These are phyloP conservation scores for Chrysosporium queenslandicum DNA, from an alignment of 2,329 filamentous ascomycete genomes.

Conservation along the genomic window DNA sequence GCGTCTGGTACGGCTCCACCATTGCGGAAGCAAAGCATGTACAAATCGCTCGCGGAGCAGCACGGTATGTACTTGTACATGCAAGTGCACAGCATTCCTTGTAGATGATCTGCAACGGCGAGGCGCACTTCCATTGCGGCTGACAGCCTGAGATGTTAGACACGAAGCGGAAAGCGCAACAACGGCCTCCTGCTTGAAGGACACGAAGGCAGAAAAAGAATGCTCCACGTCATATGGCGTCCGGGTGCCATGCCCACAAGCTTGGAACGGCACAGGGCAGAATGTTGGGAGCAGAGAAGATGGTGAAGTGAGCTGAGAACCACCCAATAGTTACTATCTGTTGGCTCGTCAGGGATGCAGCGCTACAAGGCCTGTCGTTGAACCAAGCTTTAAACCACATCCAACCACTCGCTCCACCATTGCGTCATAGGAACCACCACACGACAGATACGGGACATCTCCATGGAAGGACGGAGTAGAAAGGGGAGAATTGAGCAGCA, in stretches of 20 bases:
- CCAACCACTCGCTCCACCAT: not conserved
- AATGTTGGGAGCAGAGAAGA: not conserved
- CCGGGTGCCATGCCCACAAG: not conserved
- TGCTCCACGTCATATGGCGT: not conserved
- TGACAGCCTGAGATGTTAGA: not conserved
- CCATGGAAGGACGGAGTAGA: too few species aligned
- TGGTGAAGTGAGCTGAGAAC: not conserved
- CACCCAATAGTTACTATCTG: not conserved
- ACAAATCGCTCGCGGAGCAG: too few species aligned
- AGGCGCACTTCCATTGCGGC: not conserved
- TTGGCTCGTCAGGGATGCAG: not conserved
- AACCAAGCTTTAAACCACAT: not conserved
- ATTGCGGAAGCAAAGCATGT: not conserved
- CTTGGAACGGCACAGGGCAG: too few species aligned
- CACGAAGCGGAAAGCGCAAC: not conserved
- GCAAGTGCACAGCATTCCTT: not conserved
- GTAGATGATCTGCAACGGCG: conserved; percentile 1
- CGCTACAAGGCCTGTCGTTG: not conserved
- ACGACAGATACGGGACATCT: too few species aligned
- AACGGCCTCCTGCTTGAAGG: not conserved
- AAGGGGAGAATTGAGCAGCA: too few species aligned
- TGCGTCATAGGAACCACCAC: not conserved
- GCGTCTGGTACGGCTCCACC: not conserved
- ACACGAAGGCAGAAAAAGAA: not conserved
- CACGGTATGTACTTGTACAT: not conserved